A percentile compares a stretch with the other conserved stretches of the same genome.
These are phyloP conservation scores for Aplosporella prunicola DNA, from an alignment of 2,329 filamentous ascomycete genomes.

Conservation along the genomic window DNA sequence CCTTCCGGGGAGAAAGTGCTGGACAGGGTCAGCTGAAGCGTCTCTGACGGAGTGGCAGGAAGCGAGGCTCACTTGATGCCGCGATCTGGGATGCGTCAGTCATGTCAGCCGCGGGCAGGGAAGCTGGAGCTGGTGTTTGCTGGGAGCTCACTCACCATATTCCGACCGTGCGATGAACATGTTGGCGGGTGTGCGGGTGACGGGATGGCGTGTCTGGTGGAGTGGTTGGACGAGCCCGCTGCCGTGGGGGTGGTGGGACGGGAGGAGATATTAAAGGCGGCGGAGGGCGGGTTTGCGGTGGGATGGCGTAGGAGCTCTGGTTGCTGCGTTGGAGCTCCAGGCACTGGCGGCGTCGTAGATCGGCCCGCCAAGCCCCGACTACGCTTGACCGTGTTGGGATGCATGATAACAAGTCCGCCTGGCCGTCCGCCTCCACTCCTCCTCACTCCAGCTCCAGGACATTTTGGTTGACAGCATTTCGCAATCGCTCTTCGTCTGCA, in stretches of 20 bases:
- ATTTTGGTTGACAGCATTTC: too few relatives aligned
- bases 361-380: slow-evolving; percentile 4
- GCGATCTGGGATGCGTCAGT: slow-evolving; percentile 55
- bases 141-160: slow-evolving; percentile 91
- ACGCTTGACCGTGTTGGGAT: slow-evolving; percentile 1
- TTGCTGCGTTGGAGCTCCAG: slow-evolving; percentile 12
- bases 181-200: slow-evolving; percentile 12
- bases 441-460: too few relatives aligned
- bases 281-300: slow-evolving; percentile 1
- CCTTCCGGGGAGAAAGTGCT: slow-evolving; percentile 99
- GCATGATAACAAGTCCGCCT: too few relatives aligned
- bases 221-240: slow-evolving; percentile 1
- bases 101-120: slow-evolving; percentile 17
- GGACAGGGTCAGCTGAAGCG: slow-evolving; percentile 19
- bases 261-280: background rate
- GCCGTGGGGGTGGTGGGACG: slow-evolving; percentile 1
- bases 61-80: slow-evolving; percentile 77
- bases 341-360: slow-evolving; percentile 9
- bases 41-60: slow-evolving; percentile 13
- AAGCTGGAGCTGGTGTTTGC: slow-evolving; percentile 12
- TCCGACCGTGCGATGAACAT: slow-evolving; percentile 98
- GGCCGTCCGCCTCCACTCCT: too few relatives aligned
- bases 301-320: background rate
- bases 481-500: too few relatives aligned
- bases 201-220: slow-evolving; percentile 14